Percentiles rank a stretch among this genome's conserved stretches.
Evolutionary conservation across 208 protist genomes (phyloP).

Genomic region (Wallacemonas sp.): DNA sequence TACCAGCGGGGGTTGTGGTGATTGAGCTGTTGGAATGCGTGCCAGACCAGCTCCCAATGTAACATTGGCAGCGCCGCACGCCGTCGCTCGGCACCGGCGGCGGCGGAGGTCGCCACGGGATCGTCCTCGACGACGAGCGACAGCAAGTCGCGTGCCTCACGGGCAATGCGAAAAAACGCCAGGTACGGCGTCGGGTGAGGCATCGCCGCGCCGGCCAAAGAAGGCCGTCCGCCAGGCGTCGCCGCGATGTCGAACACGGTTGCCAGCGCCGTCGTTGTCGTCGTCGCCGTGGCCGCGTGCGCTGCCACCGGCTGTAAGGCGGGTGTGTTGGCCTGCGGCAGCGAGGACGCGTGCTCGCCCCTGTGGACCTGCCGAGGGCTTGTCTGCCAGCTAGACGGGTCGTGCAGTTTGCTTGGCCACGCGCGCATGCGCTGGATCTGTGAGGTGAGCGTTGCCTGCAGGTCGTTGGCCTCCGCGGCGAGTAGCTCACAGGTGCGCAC

Average conservation of each 20-base stretch:
- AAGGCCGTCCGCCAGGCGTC: not conserved
- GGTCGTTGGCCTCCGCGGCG: conserved; percentile 25
- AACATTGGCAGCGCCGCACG: conserved; percentile 57
- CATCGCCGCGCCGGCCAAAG: conserved; percentile 13
- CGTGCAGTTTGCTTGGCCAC: not conserved
- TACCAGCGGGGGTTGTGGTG: conserved; percentile 65
- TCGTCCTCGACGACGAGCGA: conserved; percentile 16
- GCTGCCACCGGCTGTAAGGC: no score
- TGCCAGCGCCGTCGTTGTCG: no score
- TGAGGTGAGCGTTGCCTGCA: conserved; percentile 10
- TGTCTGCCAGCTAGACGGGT: no score
- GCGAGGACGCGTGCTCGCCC: no score
- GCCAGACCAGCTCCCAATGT: conserved; percentile 84
- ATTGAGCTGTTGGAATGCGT: conserved; percentile 75
- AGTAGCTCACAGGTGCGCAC: conserved; percentile 49
- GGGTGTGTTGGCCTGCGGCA: no score
- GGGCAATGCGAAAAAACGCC: conserved; percentile 73
- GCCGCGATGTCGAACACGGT: not conserved
- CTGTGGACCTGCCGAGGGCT: no score
- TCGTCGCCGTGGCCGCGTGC: no score
- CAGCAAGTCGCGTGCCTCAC: conserved; percentile 65
- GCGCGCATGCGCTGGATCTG: not conserved
- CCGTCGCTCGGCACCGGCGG: not conserved
- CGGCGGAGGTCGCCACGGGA: not conserved
- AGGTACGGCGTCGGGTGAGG: conserved; percentile 73